Evolutionary conservation across 2,329 filamentous ascomycete species (phyloP), one percentile per base, ranked within the genome.

Genomic region (Ascocoryne sarcoides): DNA sequence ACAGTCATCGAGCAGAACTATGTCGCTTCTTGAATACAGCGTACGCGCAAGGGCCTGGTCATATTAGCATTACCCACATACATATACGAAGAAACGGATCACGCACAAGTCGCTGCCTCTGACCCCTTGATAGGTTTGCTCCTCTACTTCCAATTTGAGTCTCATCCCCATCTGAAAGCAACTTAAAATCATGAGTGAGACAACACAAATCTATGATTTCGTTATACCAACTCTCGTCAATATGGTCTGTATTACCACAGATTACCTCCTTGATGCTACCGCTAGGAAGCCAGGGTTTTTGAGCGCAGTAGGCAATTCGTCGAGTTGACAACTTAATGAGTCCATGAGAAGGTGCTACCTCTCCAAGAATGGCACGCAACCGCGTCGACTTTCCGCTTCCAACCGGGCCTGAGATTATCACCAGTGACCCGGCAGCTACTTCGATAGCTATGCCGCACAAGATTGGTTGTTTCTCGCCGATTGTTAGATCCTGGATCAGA

Each of bases 1-100:
- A 0, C 62, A 53, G 37, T 73, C 68, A 40, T 74, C 70, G 1
- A 73, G 50, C 3, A 74, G 21, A 1, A 69, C 14, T 1, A 70
- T 52, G 1, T 60, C 49, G 5, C 51, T 56, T 7, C 58, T 47
- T 1, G 64, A 58, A 42, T 69, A 74, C 0, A 73, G 51, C 1
- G 69, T 68, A 12, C 70, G 59, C 3, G 70, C 69, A 1, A 73
- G 51, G 0, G 66, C 62, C 26, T 2, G 65, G 2, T 43, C 36
- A 23, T 38, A 21, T 19, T 19, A 44, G 34, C 16, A 16, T 29
- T 21, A 15, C 14, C 8, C 12, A 16, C 18, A 12, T n/a, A 43
- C 2, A 3, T 15, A 5, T 32, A n/a, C 3, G n/a, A 9, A 23
- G 17, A 8, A 10, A 4, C 14, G 36, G 19, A 31, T 0, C 10